Evolutionary conservation across 116 monocot genomes (phyloP).

Genomic region (Zostera marina): DNA sequence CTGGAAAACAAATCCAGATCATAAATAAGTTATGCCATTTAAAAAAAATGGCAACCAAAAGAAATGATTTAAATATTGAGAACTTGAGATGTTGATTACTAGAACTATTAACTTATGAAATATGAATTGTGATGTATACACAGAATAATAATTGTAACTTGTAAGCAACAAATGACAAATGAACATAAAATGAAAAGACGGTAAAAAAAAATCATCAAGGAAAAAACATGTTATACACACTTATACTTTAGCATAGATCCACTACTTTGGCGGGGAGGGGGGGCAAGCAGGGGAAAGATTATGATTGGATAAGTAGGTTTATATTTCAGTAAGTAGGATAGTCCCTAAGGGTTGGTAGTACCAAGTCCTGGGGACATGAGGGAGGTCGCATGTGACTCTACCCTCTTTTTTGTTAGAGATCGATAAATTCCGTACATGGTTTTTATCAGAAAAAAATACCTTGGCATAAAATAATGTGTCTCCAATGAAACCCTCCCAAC

Average conservation of each 20-base stretch:
- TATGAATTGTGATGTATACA: not conserved
- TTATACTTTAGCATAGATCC: too few species aligned
- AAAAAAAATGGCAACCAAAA: not conserved
- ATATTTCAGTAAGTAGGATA: too few species aligned
- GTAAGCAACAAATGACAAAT: not conserved
- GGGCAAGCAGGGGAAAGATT: too few species aligned
- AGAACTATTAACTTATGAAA: not conserved
- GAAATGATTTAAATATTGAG: not conserved
- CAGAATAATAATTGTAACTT: not conserved
- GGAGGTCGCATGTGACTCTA: too few species aligned
- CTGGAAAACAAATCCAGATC: slow-evolving; percentile 15
- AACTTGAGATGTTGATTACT: not conserved
- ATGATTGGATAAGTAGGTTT: too few species aligned
- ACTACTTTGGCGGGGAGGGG: too few species aligned
- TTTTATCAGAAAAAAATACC: too few species aligned
- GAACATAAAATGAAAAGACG: not conserved
- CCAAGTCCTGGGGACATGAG: too few species aligned
- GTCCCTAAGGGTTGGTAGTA: too few species aligned
- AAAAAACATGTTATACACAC: not conserved
- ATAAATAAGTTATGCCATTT: not conserved
- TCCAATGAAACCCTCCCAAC: slow-evolving; percentile 69
- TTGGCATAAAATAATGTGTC: slow-evolving; percentile 65
- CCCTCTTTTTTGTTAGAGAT: too few species aligned
- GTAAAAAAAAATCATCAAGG: not conserved
- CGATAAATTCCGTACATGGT: too few species aligned